Evolutionary conservation across 1,139 yeast species (phyloP).

Genomic region (Sugiyamaella grinbergsii): DNA sequence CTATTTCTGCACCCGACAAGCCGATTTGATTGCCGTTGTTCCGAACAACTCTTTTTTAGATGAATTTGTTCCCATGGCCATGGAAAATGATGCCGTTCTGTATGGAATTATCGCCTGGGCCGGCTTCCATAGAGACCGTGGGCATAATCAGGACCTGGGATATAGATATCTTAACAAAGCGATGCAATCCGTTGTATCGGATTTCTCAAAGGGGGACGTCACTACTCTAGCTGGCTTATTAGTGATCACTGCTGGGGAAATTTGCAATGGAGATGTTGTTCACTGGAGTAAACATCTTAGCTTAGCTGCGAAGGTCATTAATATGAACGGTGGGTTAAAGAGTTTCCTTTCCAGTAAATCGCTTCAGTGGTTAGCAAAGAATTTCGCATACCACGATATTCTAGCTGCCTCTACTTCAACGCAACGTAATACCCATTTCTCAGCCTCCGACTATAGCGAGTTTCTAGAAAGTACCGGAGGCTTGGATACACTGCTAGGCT

Average conservation of each 20-base stretch:
- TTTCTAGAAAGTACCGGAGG: conserved; percentile 47
- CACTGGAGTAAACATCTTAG: conserved; percentile 38
- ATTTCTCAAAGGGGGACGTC: conserved; percentile 33
- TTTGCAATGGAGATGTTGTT: conserved; percentile 37
- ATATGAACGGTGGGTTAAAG: conserved; percentile 36
- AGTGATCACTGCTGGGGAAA: conserved; percentile 49
- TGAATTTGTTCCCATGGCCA: conserved; percentile 79
- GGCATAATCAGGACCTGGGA: conserved; percentile 44
- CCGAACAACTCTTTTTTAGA: conserved; percentile 69
- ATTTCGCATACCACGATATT: conserved; percentile 80
- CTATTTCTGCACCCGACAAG: conserved; percentile 64
- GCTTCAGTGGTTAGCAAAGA: conserved; percentile 74
- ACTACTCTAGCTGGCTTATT: conserved; percentile 64
- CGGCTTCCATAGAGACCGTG: conserved; percentile 58
- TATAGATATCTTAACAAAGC: conserved; percentile 40
- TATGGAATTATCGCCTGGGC: conserved; percentile 79
- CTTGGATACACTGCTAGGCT: conserved; percentile 72
- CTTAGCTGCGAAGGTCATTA: conserved; percentile 35
- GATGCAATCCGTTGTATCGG: conserved; percentile 32
- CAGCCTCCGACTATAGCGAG: conserved; percentile 49
- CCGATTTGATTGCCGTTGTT: conserved; percentile 62
- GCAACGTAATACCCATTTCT: conserved; percentile 40
- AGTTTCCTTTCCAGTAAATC: conserved; percentile 56
- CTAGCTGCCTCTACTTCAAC: conserved; percentile 56
- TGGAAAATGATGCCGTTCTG: conserved; percentile 64